Evolutionary conservation across 2,329 filamentous ascomycete genomes (phyloP), one percentile per base, ranked within the genome.

Genomic region (Camillea tinctor): DNA sequence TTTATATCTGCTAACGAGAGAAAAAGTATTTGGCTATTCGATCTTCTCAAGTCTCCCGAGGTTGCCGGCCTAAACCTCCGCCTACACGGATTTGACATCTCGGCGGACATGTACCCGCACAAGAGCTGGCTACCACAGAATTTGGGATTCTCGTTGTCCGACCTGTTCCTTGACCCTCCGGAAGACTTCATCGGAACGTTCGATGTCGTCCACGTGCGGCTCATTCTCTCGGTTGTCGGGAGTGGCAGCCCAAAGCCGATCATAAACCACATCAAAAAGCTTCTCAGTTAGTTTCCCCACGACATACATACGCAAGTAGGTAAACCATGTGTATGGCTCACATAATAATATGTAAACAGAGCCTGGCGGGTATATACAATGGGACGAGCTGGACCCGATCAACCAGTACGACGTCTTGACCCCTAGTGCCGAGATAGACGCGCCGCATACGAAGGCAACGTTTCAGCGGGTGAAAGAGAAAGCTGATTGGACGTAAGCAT

Each of bases 1-100:
- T 11, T 44, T 6, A 40, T 13, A 13, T 40, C 15, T 40, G 15
- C 15, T 40, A 40, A 40, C 15, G 2, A 11, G 36, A 44, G 36
- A n/a, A 44, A 44, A n/a, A 62, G 62, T 20, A 21, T 64, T 26
- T 64, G 62, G 57, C 40, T 62, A 9, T 62, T 64, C 22, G 60
- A 64, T 26, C 21, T 62, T 5, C 11, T 44, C 9, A 64, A 62
- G 23, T 62, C 57, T 21, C 50, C 58, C 1, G 62, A 64, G 23
- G n/a, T 57, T 21, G 44, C 15, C 15, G 55, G 50, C 8, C 50
- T 62, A 6, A 19, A 60, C 36, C n/a, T 62, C 20, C 53, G 62
- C 17, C 58, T 52, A n/a, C 53, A 57, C 24, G 60, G 62, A 23
- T 60, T 60, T 40, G 62, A 64, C 26, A 64, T 64, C 56, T 61